These are phyloP conservation scores for Nakaseomyces bracarensis DNA, from an alignment of 1,139 yeast species.

Conservation along the genomic window DNA sequence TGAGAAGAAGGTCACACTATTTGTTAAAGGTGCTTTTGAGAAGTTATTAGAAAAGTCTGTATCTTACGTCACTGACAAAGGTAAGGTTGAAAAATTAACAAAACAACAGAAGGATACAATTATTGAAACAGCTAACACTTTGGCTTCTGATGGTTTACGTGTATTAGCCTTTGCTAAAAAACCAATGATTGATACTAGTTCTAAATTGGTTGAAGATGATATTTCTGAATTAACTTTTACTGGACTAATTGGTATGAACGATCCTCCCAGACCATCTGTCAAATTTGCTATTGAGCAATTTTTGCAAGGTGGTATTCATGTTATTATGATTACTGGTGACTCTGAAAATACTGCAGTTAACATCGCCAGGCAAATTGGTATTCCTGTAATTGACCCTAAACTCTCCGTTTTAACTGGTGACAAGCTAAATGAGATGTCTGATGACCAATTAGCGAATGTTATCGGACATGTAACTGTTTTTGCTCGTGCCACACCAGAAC, in stretches of 20 bases:
- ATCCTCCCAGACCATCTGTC: constrained; percentile 90
- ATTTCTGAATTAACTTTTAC: constrained; percentile 62
- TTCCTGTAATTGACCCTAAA: constrained; percentile 61
- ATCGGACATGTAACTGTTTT: constrained; percentile 80
- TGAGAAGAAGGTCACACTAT: constrained; percentile 52
- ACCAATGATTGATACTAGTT: constrained; percentile 31
- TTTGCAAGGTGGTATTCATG: constrained; percentile 88
- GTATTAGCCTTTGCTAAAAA: constrained; percentile 69
- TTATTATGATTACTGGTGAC: constrained; percentile 97
- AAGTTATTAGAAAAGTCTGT: constrained; percentile 56
- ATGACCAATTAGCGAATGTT: constrained; percentile 60
- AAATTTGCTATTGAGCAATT: constrained; percentile 60
- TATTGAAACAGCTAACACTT: constrained; percentile 46
- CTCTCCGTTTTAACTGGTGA: constrained; percentile 75
- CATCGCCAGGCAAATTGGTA: constrained; percentile 87
- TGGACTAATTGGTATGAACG: constrained; percentile 90
- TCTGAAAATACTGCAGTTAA: constrained; percentile 85
- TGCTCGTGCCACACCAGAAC: constrained; percentile 96
- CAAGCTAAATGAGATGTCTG: constrained; percentile 61
- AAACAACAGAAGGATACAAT: constrained; percentile 42
- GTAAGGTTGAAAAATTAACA: constrained; percentile 45
- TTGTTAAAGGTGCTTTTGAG: constrained; percentile 87
- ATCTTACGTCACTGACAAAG: constrained; percentile 49
- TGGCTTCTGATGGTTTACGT: constrained; percentile 81
- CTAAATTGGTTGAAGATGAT: constrained; percentile 33